Evolutionary conservation across 2,329 filamentous ascomycete genomes (phyloP).

Genomic region (Penicillium sp.): DNA sequence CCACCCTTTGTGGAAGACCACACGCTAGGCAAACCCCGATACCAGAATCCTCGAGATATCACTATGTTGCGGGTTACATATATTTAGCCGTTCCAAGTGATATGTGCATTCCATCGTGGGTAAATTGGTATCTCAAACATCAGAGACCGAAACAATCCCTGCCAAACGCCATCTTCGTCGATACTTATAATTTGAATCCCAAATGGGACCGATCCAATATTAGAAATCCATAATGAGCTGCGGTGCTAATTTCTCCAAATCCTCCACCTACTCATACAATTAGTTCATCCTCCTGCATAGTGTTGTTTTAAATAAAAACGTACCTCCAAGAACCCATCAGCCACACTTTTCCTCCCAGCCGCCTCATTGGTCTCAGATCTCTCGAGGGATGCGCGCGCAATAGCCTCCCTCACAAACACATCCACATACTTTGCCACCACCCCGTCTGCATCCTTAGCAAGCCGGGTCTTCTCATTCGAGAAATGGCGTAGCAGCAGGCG

Average conservation of each 20-base stretch:
- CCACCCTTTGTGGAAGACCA: constrained; percentile 24
- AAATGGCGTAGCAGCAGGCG: constrained; percentile 76
- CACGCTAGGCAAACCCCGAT: constrained; percentile 17
- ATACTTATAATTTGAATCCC: too few species aligned
- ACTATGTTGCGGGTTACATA: constrained; percentile 17
- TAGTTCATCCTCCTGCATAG: too few species aligned
- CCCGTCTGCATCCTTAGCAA: constrained; percentile 69
- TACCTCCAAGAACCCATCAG: constrained; percentile 66
- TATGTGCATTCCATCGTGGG: neutral
- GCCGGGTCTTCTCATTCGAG: constrained; percentile 60
- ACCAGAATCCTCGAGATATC: constrained; percentile 21
- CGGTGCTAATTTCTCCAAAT: constrained; percentile 80
- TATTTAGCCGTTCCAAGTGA: constrained; percentile 4
- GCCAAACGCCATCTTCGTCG: constrained; percentile 9
- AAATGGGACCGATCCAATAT: constrained; percentile 1
- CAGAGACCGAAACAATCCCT: constrained; percentile 1
- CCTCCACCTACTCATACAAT: constrained; percentile 82
- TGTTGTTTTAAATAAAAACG: too few species aligned
- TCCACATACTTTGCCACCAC: constrained; percentile 82
- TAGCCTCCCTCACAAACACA: constrained; percentile 81
- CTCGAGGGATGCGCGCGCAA: constrained; percentile 70
- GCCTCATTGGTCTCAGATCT: constrained; percentile 46
- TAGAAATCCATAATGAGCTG: constrained; percentile 82
- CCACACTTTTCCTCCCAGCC: constrained; percentile 32
- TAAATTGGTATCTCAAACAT: constrained; percentile 23